Percentiles rank a stretch among this genome's conserved stretches.
Conservation (phyloP, 2,329 filamentous ascomycete genomes). For the Colletotrichum simmondsii region DNA sequence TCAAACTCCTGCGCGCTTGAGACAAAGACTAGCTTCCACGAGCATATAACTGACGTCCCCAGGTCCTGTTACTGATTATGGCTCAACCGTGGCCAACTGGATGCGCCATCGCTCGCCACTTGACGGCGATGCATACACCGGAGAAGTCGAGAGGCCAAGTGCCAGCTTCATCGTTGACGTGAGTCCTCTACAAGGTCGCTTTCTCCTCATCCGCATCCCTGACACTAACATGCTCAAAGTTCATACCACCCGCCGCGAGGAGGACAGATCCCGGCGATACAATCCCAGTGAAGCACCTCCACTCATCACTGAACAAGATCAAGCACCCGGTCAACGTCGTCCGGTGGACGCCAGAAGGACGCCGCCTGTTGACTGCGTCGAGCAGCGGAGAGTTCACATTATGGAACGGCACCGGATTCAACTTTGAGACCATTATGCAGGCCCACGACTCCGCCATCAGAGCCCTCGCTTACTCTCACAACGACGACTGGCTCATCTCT, state of each 20-base stretch:
- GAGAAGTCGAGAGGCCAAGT: slow-evolving; percentile 87
- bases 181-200: slow-evolving; percentile 46
- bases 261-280: slow-evolving; percentile 82
- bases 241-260: slow-evolving; percentile 86
- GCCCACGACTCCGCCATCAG: slow-evolving; percentile 91
- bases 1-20: not conserved
- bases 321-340: slow-evolving; percentile 98
- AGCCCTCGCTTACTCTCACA: slow-evolving; percentile 88
- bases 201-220: not conserved
- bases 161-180: slow-evolving; percentile 92
- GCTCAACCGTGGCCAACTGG: slow-evolving; percentile 90
- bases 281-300: slow-evolving; percentile 93
- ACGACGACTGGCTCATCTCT: slow-evolving; percentile 96
- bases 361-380: slow-evolving; percentile 89
- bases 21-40: not conserved
- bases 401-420: slow-evolving; percentile 99
- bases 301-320: slow-evolving; percentile 98
- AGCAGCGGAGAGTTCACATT: slow-evolving; percentile 98
- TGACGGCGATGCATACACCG: slow-evolving; percentile 58
- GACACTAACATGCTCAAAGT: slow-evolving; percentile 60
- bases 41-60: slow-evolving; percentile 17
- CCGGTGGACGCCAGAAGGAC: slow-evolving; percentile 95
- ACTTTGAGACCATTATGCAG: slow-evolving; percentile 99
- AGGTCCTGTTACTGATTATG: slow-evolving; percentile 95
- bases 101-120: slow-evolving; percentile 76